These are phyloP conservation scores for Hypoxylon sp. DNA, from an alignment of 2,329 filamentous ascomycete species.

Conservation along the genomic window DNA sequence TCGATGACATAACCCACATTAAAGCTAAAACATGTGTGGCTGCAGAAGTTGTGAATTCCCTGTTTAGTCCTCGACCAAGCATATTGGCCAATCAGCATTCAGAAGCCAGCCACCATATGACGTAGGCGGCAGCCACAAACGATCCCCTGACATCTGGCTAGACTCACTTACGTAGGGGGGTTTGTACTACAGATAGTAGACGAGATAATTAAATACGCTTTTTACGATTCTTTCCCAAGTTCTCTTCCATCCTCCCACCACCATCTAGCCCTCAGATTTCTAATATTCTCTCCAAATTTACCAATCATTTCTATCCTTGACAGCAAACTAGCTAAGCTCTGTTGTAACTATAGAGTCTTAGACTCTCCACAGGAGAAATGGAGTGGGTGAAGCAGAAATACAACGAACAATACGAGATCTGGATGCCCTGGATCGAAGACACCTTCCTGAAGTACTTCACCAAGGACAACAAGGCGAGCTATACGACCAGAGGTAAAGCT, in stretches of 20 bases:
- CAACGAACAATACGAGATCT: slow-evolving; percentile 80
- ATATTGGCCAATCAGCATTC: slow-evolving; percentile 29
- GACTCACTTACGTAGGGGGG: slow-evolving; percentile 23
- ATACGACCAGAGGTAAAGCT: slow-evolving; percentile 74
- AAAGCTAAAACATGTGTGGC: slow-evolving; percentile 30
- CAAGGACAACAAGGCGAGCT: slow-evolving; percentile 82
- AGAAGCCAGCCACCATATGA: slow-evolving; percentile 38
- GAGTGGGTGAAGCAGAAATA: slow-evolving; percentile 76
- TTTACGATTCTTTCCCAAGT: not conserved
- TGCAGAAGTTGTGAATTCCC: slow-evolving; percentile 33
- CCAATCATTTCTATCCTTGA: too few species aligned
- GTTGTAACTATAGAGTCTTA: too few species aligned
- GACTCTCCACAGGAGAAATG: slow-evolving; percentile 49
- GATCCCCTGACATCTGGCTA: slow-evolving; percentile 4
- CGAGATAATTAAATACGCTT: not conserved
- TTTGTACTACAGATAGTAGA: not conserved
- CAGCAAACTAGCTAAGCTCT: too few species aligned
- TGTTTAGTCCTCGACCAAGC: slow-evolving; percentile 36
- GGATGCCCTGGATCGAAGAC: slow-evolving; percentile 85
- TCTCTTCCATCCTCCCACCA: not conserved
- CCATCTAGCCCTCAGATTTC: not conserved
- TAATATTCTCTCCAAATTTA: too few species aligned
- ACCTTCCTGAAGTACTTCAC: slow-evolving; percentile 80
- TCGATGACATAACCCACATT: slow-evolving; percentile 33
- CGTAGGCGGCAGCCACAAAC: slow-evolving; percentile 39